Evolutionary conservation across 768 basidiomycete species (phyloP), one percentile per base, ranked within the genome.

Genomic region (Leucogyrophana mollusca): DNA sequence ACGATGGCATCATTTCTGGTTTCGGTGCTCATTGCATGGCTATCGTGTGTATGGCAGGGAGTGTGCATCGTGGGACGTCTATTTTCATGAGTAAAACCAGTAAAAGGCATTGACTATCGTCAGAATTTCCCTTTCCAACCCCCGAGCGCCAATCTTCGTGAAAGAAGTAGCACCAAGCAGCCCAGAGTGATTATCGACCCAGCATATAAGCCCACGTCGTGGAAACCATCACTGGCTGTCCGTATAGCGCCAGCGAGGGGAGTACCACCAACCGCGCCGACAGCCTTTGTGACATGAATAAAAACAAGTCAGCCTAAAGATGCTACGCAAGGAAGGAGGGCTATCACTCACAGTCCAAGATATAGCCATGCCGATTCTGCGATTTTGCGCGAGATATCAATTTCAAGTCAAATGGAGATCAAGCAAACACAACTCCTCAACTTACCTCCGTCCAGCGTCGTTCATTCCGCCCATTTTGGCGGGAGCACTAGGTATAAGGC

Each of bases 81-180:
- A n/a, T n/a, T n/a, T n/a, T n/a, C n/a, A n/a, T n/a, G n/a, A n/a
- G n/a, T n/a, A n/a, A n/a, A n/a, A n/a, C n/a, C n/a, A n/a, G n/a
- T n/a, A n/a, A n/a, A n/a, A n/a, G n/a, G n/a, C n/a, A n/a, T n/a
- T n/a, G n/a, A n/a, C n/a, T n/a, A n/a, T n/a, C n/a, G n/a, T 32
- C 34, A 49, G 34, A 49, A 49, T 20, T 49, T 49, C 14, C 47
- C 47, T n/a, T n/a, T 14, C 47, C 47, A 49, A n/a, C 43, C 32
- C 16, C 47, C 47, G 7, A 49, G 14, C 11, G 47, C 47, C 18
- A 49, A 30, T 14, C 24, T 23, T 30, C 48, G 48, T 13, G 48
- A 39, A 17, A 40, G 13, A 33, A 37, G 9, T 7, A 49, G 32
- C 25, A 44, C 32, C 16, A 40, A 20, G 10, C 42, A 49, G 8